phyloP scores from a whole-genome alignment of 306 rosid genomes.

The Fragaria nilgerrensis region DNA sequence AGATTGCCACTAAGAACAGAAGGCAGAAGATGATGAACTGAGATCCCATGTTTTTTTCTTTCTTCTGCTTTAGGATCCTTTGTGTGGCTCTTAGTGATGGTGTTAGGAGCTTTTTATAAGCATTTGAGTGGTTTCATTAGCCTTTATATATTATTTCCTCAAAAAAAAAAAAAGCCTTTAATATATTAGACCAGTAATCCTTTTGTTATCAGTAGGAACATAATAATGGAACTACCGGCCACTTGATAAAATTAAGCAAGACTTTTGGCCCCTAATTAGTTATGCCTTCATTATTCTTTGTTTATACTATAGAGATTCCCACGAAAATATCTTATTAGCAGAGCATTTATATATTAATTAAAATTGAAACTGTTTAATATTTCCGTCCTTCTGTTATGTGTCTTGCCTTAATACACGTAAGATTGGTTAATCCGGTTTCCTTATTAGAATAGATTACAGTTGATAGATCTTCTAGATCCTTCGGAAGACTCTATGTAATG shows the following conservation, averaged over 20 bases:
- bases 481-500: no score
- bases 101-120: constrained; percentile 12
- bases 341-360: no score
- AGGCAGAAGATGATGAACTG: constrained; percentile 1
- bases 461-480: no score
- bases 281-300: no score
- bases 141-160: neutral
- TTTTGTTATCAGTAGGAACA: neutral
- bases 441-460: no score
- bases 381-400: no score
- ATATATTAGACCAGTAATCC: neutral
- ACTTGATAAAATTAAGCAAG: neutral
- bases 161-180: no score
- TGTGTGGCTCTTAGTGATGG: neutral
- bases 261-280: neutral
- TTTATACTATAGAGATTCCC: neutral
- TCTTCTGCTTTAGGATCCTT: neutral
- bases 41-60: neutral
- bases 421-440: no score
- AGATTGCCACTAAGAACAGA: constrained; percentile 1
- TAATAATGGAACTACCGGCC: neutral
- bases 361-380: no score
- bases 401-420: no score
- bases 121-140: neutral
- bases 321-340: neutral